A percentile compares a stretch with the other conserved stretches of the same genome.
Conservation (phyloP, 106 monocot species). For the Posidonia australis region DNA sequence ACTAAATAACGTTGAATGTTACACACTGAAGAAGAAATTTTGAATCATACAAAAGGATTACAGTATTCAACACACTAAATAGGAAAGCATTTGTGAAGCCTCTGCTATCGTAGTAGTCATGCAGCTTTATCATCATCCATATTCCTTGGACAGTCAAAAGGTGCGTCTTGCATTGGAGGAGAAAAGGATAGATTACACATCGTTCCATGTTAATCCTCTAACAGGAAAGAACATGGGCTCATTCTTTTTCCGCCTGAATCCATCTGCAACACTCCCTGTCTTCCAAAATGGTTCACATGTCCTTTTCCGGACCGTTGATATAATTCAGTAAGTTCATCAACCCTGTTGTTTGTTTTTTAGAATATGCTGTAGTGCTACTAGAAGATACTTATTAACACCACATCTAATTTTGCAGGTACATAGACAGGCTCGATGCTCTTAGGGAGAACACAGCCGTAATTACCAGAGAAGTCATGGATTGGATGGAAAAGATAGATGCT, state of each 20-base stretch:
- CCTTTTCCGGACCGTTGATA: constrained; percentile 54
- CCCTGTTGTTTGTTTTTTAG: too few species aligned
- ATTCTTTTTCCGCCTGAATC: constrained; percentile 82
- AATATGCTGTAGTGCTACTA: too few species aligned
- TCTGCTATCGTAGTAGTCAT: constrained; percentile 30
- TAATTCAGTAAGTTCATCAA: constrained; percentile 44
- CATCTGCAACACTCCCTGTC: constrained; percentile 87
- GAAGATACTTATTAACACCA: too few species aligned
- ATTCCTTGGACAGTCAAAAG: constrained; percentile 90
- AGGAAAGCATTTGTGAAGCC: too few species aligned
- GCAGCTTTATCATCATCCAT: constrained; percentile 98
- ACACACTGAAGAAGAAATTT: too few species aligned
- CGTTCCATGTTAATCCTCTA: constrained; percentile 83
- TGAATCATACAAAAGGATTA: too few species aligned
- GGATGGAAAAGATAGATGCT: constrained; percentile 78
- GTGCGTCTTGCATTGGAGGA: constrained; percentile 92
- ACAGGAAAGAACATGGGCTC: constrained; percentile 90
- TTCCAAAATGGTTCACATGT: constrained; percentile 91
- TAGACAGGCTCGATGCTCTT: constrained; percentile 65
- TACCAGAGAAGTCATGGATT: constrained; percentile 30
- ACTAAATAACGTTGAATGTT: too few species aligned
- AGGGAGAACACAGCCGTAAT: constrained; percentile 32
- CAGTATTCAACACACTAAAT: too few species aligned
- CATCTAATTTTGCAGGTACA: constrained; percentile 44
- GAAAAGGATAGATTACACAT: constrained; percentile 89